phyloP scores from a whole-genome alignment of 2,329 filamentous ascomycete genomes.

The Parascedosporium putredinis region DNA sequence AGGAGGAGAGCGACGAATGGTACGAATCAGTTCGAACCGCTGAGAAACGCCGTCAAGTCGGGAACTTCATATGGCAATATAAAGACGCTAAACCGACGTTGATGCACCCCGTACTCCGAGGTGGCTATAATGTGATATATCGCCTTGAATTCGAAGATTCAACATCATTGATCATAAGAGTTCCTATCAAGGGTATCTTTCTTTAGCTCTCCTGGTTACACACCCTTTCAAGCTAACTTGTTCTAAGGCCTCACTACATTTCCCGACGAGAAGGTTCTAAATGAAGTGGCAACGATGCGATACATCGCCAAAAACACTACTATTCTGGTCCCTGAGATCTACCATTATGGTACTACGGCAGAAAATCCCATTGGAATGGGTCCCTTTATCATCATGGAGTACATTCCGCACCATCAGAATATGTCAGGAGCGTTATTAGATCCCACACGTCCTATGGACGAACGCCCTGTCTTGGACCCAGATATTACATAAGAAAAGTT shows the following conservation, averaged over 20 bases:
- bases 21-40: slow-evolving; percentile 14
- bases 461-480: slow-evolving; percentile 22
- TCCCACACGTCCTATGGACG: slow-evolving; percentile 14
- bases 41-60: slow-evolving; percentile 14
- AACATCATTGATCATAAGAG: slow-evolving; percentile 19
- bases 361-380: slow-evolving; percentile 24
- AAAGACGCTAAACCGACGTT: slow-evolving; percentile 13
- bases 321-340: slow-evolving; percentile 23
- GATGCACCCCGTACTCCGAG: slow-evolving; percentile 17
- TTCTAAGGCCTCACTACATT: slow-evolving; percentile 15
- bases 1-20: slow-evolving; percentile 16
- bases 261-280: slow-evolving; percentile 24
- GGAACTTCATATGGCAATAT: slow-evolving; percentile 16
- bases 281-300: slow-evolving; percentile 24
- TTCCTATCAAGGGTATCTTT: slow-evolving; percentile 17
- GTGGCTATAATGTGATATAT: slow-evolving; percentile 21
- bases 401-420: slow-evolving; percentile 19
- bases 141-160: slow-evolving; percentile 22
- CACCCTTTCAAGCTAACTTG: neutral
- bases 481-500: slow-evolving; percentile 23
- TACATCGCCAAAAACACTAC: slow-evolving; percentile 21
- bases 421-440: slow-evolving; percentile 20
- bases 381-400: slow-evolving; percentile 28
- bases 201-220: neutral
- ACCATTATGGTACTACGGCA: slow-evolving; percentile 19